Base-by-base conservation (phyloP, 2,329 filamentous ascomycete genomes). In the Aspergillus proliferans region DNA sequence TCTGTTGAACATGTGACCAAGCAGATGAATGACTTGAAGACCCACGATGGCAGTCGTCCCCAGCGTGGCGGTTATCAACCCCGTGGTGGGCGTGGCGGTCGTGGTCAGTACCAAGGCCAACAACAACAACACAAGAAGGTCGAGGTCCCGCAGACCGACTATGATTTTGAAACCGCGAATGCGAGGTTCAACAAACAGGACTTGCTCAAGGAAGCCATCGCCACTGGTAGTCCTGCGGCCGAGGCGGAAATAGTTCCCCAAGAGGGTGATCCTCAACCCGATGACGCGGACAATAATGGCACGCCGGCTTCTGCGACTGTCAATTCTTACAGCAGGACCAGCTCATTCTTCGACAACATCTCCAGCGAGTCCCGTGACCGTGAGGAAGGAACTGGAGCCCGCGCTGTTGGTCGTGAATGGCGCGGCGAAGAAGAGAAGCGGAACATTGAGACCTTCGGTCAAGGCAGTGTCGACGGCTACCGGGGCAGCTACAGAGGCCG, bases 341-440 rank as follows among this genome's bases (percentile, higher is more conserved):
- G 76, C 3, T 95, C 89, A 1, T 98, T 98, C 77, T 98, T 98
- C 65, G 93, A 98, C 72, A 96, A 98, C 69, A 96, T 98, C 56
- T 95, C 89, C 1, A 95, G 88, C 57, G 93, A 98, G 67, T 81
- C 88, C 53, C 94, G 87, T 69, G 93, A 98, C 57, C 83, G 93
- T 40, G 84, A 88, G 46, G 88, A 92, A 53, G 84, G 84, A 36
- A 77, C 70, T 28, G 66, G 76, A 39, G 79, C 82, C 54, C 82
- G 83, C 66, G 77, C 83, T n/a, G 85, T 86, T 49, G 90, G 89
- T 28, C 83, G 87, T 43, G 89, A 95, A 67, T 94, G 93, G 83
- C 84, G 93, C 47, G 86, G 84, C 36, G 90, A 97, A 68, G 93
- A 97, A 68, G 88, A 95, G 67, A 89, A 86, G 68, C 90, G 89